Evolutionary conservation across 1,139 yeast species (phyloP).

Genomic region (Kazachstania sp.): DNA sequence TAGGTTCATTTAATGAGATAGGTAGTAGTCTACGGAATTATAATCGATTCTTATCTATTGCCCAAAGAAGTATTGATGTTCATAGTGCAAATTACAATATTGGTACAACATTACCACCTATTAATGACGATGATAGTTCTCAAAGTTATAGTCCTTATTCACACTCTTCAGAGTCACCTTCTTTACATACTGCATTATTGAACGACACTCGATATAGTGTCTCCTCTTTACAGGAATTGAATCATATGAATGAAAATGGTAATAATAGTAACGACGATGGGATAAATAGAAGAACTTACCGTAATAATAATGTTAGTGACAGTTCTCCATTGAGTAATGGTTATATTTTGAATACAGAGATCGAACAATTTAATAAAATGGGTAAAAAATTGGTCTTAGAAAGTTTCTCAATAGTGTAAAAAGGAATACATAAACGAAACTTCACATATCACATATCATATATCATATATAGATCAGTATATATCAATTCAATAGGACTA

Average conservation of each 20-base stretch:
- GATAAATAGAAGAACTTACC: neutral
- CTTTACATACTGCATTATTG: constrained; percentile 1
- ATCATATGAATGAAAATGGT: neutral
- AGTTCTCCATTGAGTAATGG: constrained; percentile 7
- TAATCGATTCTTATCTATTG: neutral
- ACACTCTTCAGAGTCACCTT: neutral
- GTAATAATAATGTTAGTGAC: neutral
- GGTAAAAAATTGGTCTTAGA: constrained; percentile 16
- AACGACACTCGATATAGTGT: neutral
- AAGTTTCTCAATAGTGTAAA: constrained; percentile 12
- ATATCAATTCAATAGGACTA: neutral
- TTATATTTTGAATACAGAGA: constrained; percentile 15
- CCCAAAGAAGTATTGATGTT: neutral
- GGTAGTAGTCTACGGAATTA: neutral
- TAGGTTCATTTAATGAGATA: neutral
- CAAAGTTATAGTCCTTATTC: neutral
- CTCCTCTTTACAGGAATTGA: neutral
- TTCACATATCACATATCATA: neutral
- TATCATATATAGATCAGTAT: neutral
- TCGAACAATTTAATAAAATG: constrained; percentile 19
- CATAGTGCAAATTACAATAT: constrained; percentile 4
- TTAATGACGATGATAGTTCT: neutral
- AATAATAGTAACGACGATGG: neutral
- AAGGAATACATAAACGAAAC: neutral
- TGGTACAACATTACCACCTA: neutral